A percentile compares a stretch with the other conserved stretches of the same genome.
Evolutionary conservation across 345 rosid species (phyloP).

Genomic region (Euphorbia lathyris): DNA sequence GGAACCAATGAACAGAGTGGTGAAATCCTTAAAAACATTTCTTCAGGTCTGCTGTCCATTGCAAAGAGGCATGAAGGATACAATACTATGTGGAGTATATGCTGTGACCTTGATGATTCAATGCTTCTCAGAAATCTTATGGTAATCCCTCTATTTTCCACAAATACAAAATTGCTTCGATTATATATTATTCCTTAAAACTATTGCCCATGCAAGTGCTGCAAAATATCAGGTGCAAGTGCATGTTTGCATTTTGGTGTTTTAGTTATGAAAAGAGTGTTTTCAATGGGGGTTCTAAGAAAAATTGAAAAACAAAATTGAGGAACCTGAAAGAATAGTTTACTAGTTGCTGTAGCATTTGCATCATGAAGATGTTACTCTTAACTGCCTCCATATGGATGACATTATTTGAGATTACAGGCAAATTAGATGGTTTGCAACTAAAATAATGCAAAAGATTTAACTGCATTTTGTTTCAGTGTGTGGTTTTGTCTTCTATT

Average conservation of each 20-base stretch:
- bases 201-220: not conserved
- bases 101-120: conserved; percentile 80
- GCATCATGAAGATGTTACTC: not conserved
- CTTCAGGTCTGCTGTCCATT: conserved; percentile 58
- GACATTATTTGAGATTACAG: not conserved
- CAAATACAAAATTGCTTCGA: not conserved
- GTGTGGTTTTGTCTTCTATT: not conserved
- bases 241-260: not conserved
- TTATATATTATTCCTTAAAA: not conserved
- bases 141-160: conserved; percentile 40
- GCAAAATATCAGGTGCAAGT: not conserved
- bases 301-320: too few species aligned
- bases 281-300: not conserved
- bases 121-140: conserved; percentile 69
- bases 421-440: not conserved
- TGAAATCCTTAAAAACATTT: conserved; percentile 55
- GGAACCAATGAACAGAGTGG: conserved; percentile 39
- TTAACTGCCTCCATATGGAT: not conserved
- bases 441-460: not conserved
- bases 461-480: not conserved
- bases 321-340: not conserved
- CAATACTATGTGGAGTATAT: conserved; percentile 75
- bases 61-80: conserved; percentile 84
- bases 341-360: not conserved
- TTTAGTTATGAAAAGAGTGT: not conserved